Evolutionary conservation across 768 basidiomycete species (phyloP).

Genomic region (Hysterangium stoloniferum): DNA sequence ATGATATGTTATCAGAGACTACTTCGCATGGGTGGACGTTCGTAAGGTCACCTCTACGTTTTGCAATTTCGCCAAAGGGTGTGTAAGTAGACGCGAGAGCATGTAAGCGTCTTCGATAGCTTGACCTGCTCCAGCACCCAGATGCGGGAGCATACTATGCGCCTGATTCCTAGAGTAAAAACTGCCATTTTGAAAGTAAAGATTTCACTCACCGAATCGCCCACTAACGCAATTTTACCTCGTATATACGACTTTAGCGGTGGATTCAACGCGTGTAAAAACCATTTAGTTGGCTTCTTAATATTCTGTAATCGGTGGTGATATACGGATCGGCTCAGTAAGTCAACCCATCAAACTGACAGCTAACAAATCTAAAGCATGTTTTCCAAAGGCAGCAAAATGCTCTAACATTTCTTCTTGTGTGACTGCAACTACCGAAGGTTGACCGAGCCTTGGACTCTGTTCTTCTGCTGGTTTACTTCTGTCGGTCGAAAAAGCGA

Average conservation of each 20-base stretch:
- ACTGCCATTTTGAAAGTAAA: background rate
- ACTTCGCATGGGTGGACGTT: background rate
- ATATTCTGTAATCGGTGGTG: constrained; percentile 4
- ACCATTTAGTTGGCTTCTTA: constrained; percentile 42
- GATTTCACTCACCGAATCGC: constrained; percentile 32
- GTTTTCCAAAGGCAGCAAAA: constrained; percentile 37
- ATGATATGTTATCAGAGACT: background rate
- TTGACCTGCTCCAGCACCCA: constrained; percentile 53
- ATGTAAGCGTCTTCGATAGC: constrained; percentile 49
- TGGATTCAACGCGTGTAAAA: constrained; percentile 40
- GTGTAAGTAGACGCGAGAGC: constrained; percentile 37
- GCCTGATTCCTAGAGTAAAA: constrained; percentile 28
- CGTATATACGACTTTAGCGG: constrained; percentile 37
- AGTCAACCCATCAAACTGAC: background rate
- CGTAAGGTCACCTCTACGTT: constrained; percentile 38
- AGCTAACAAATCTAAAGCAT: background rate
- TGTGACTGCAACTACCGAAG: constrained; percentile 36
- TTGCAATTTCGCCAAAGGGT: constrained; percentile 30
- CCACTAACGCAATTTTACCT: constrained; percentile 41
- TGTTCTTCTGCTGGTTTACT: constrained; percentile 16
- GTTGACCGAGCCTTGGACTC: constrained; percentile 21
- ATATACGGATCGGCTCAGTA: background rate
- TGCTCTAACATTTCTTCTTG: constrained; percentile 36
- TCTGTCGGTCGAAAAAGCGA: constrained; percentile 32
- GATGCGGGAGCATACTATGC: constrained; percentile 52